Percentiles rank a stretch among this genome's conserved stretches.
phyloP scores from a whole-genome alignment of 164 flowering plant genomes.

The Stephania japonica region DNA sequence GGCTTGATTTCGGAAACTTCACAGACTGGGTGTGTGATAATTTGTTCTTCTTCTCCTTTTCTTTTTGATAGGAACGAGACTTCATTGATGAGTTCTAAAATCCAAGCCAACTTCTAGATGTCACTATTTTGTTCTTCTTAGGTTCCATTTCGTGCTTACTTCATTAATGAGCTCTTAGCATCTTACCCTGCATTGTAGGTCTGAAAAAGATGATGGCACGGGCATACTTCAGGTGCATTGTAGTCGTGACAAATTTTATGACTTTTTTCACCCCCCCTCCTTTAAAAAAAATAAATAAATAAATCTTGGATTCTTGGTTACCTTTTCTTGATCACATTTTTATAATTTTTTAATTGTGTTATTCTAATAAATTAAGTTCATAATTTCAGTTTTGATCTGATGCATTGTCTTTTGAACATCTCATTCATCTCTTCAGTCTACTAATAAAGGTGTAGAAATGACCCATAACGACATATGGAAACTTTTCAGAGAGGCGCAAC shows the following conservation, averaged over 20 bases:
- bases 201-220: conserved; percentile 21
- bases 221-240: conserved; percentile 28
- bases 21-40: conserved; percentile 19
- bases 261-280: not conserved
- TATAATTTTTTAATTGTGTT: not conserved
- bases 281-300: not conserved
- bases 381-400: conserved; percentile 1
- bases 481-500: conserved; percentile 68
- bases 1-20: conserved; percentile 18
- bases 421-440: conserved; percentile 21
- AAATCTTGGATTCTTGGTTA: too few species aligned
- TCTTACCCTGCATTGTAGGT: conserved; percentile 22
- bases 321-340: not conserved
- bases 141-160: not conserved
- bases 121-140: not conserved
- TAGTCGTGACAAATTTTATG: not conserved
- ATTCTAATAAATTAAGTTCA: not conserved
- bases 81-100: too few species aligned
- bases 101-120: too few species aligned
- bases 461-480: conserved; percentile 47
- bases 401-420: not conserved
- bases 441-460: conserved; percentile 16
- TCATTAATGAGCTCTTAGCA: not conserved
- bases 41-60: not conserved
- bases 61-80: too few species aligned